Evolutionary conservation across 1,284 basidiomycete genomes (phyloP).

Genomic region (Violaceomyces palustris): DNA sequence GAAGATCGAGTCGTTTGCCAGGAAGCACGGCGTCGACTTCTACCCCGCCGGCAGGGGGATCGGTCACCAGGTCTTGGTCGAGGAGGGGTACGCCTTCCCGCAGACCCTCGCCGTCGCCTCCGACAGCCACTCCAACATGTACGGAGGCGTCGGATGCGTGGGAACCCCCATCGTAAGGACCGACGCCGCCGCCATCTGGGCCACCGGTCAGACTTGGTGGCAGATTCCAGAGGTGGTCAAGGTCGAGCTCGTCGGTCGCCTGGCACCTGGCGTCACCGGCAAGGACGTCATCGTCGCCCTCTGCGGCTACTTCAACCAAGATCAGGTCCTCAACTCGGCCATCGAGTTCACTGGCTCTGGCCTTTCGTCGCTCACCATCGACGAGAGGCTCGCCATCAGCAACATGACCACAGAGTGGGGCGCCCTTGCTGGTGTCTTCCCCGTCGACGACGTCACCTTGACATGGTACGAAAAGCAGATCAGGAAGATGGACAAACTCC

Average conservation of each 20-base stretch:
- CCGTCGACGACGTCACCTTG: constrained; percentile 75
- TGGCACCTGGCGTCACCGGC: constrained; percentile 85
- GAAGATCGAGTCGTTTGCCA: constrained; percentile 84
- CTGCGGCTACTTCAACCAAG: constrained; percentile 92
- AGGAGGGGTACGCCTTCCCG: constrained; percentile 51
- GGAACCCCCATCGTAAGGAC: constrained; percentile 80
- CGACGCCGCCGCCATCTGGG: constrained; percentile 93
- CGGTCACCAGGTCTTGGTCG: constrained; percentile 58
- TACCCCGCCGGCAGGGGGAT: constrained; percentile 98
- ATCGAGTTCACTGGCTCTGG: constrained; percentile 97
- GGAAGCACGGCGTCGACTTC: constrained; percentile 82
- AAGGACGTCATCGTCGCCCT: constrained; percentile 98
- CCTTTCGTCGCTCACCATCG: constrained; percentile 71
- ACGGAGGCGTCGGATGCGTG: constrained; percentile 93
- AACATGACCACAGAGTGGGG: constrained; percentile 99
- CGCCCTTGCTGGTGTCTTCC: constrained; percentile 90
- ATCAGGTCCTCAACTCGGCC: constrained; percentile 96
- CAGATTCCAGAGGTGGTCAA: constrained; percentile 95
- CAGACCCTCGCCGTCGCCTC: constrained; percentile 64
- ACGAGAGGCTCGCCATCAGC: constrained; percentile 84
- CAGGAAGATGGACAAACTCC: constrained; percentile 70
- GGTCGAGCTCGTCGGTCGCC: constrained; percentile 78
- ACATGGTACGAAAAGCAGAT: constrained; percentile 83
- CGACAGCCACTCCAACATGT: constrained; percentile 98
- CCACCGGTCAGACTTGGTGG: constrained; percentile 99